Conservation (phyloP, 2,329 filamentous ascomycete species). For the Talaromyces rugulosus region DNA sequence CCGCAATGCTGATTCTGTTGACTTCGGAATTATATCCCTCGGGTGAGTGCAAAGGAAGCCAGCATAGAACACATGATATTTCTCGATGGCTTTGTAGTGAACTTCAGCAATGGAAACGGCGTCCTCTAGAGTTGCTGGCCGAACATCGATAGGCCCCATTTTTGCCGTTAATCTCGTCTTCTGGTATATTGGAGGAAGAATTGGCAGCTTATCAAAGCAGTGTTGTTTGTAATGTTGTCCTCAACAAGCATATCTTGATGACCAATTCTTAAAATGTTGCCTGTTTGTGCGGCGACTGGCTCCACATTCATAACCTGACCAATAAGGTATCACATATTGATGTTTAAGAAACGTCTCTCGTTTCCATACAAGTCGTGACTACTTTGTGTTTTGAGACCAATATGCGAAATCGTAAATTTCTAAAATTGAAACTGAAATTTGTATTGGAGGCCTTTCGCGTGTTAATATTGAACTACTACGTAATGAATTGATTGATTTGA, state of each 20-base stretch:
- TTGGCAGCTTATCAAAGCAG: background rate
- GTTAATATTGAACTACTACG: too few relatives aligned
- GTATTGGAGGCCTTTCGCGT: too few relatives aligned
- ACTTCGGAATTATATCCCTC: background rate
- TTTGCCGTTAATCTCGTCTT: background rate
- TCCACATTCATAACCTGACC: background rate
- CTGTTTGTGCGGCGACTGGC: background rate
- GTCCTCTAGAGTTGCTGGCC: background rate
- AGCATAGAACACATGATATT: constrained; percentile 4
- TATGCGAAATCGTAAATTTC: background rate
- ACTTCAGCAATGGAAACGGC: background rate
- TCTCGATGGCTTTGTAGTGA: constrained; percentile 3
- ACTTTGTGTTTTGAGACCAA: background rate
- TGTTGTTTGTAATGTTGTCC: background rate
- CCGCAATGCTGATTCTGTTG: constrained; percentile 1
- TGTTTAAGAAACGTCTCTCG: background rate
- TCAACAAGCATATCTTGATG: background rate
- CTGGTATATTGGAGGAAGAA: background rate
- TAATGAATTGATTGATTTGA: too few relatives aligned
- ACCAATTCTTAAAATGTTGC: background rate
- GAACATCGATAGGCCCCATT: background rate
- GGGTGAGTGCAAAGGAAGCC: constrained; percentile 4
- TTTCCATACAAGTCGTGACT: background rate
- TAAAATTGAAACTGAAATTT: too few relatives aligned
- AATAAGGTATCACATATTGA: background rate